phyloP scores from a whole-genome alignment of 371 early-diverging fungal species.

The Syncephalis plumigaleata region DNA sequence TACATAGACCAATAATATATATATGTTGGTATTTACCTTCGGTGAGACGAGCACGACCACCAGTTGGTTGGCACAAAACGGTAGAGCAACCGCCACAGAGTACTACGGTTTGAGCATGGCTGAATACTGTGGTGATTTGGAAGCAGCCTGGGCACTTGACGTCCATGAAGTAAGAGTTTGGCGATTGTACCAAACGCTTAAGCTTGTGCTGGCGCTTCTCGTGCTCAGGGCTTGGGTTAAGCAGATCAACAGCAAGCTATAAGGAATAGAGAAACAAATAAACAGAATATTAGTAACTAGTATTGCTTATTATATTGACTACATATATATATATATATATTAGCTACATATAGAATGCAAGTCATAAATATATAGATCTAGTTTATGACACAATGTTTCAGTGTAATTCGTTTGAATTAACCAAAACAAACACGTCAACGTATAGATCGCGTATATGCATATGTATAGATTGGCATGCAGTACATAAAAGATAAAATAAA shows the following conservation, averaged over 20 bases:
- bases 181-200: constrained; percentile 97
- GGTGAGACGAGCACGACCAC: constrained; percentile 95
- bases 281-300: not conserved
- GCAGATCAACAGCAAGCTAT: constrained; percentile 96
- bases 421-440: no score
- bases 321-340: no score
- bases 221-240: constrained; percentile 91
- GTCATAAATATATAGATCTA: no score
- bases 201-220: constrained; percentile 96
- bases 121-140: constrained; percentile 94
- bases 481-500: no score
- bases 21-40: constrained; percentile 32
- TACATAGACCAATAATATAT: not conserved
- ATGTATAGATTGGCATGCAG: no score
- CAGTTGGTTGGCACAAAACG: constrained; percentile 97
- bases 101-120: constrained; percentile 98
- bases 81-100: constrained; percentile 89
- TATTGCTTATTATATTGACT: no score
- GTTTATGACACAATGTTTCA: no score
- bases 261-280: not conserved
- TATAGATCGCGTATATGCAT: no score
- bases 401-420: no score
- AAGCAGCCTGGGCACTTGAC: constrained; percentile 98
- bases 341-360: no score
- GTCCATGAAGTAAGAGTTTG: constrained; percentile 99